Conservation (phyloP, 2,329 filamentous ascomycete genomes). For the Metarhizium humberi region DNA sequence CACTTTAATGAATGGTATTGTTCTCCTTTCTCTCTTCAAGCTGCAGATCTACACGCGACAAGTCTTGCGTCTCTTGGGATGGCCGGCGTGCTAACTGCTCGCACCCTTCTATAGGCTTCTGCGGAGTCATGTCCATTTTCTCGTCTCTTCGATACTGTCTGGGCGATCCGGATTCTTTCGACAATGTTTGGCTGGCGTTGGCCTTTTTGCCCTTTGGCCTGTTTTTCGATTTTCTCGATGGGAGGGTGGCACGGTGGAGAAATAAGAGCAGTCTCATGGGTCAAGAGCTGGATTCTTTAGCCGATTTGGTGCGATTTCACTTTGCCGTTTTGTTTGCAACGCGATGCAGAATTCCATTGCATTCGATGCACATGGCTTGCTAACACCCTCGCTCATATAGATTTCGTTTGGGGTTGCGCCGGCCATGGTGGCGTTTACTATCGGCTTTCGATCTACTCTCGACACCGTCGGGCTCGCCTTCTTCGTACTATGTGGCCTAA, state of each 20-base stretch:
- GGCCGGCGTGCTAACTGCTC: neutral
- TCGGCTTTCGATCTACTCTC: slow-evolving; percentile 74
- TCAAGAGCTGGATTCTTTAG: slow-evolving; percentile 91
- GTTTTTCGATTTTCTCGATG: slow-evolving; percentile 98
- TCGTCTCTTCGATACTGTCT: slow-evolving; percentile 91
- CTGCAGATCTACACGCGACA: neutral
- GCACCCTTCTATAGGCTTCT: slow-evolving; percentile 50
- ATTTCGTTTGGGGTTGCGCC: slow-evolving; percentile 93
- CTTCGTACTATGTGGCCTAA: slow-evolving; percentile 92
- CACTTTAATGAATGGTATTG: slow-evolving; percentile 66
- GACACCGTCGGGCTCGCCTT: slow-evolving; percentile 76
- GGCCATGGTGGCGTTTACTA: slow-evolving; percentile 75
- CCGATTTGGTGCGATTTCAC: slow-evolving; percentile 64
- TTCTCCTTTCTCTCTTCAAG: slow-evolving; percentile 5
- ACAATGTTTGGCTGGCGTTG: slow-evolving; percentile 73
- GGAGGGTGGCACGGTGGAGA: slow-evolving; percentile 91
- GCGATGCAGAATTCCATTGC: neutral
- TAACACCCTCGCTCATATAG: slow-evolving; percentile 34
- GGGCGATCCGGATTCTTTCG: slow-evolving; percentile 53
- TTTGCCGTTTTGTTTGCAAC: neutral
- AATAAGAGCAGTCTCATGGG: slow-evolving; percentile 97
- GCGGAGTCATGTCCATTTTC: slow-evolving; percentile 91
- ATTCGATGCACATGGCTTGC: neutral
- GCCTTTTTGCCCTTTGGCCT: slow-evolving; percentile 83
- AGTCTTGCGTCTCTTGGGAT: neutral